Base-by-base conservation (phyloP, 257 asterid species). In the Solanum paucissectum region DNA sequence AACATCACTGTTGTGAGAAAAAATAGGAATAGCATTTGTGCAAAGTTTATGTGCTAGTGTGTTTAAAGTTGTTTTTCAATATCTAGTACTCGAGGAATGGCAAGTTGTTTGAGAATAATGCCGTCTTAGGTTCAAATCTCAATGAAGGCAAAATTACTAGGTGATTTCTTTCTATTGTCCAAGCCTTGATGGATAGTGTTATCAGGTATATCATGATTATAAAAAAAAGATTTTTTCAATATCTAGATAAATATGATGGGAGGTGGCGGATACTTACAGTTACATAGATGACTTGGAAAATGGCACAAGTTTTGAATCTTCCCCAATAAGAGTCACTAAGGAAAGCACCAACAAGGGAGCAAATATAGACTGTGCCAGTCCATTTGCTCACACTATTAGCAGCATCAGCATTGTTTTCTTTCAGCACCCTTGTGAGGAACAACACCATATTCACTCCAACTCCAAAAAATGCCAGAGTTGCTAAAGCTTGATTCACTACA, bases 241-340 rank as follows among this genome's bases (percentile, higher is more conserved):
- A 11, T 9, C 7, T 23, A 12, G n/a, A 4, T 5, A 18, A 23
- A 3, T 32, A 33, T 86, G 66, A 3, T 27, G 23, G 75, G 29
- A 13, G 52, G 16, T 14, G 16, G 16, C 1, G 58, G 82, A 87
- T 42, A 87, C 98, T 92, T 92, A 96, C 98, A 16, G 91, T 33
- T 89, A 95, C 98, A 87, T 94, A 96, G 87, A 96, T 94, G 91
- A 79, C 89, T 69, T 96, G 99, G 83, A 96, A 96, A 90, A 96
- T 92, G 89, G 97, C 98, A 87, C 99, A 95, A 14, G 98, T 96
- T 82, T 93, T 94, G 93, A 89, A 96, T 90, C 99, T 86, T 87
- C 99, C 99, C 99, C 99, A 96, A 36, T 96, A 95, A 10, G 99
- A 95, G 93, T 96, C 99, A 37, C 99, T 96, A 2, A 96, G 92